Evolutionary conservation across 805 yeast genomes (phyloP).

Genomic region (Millerozyma miso): DNA sequence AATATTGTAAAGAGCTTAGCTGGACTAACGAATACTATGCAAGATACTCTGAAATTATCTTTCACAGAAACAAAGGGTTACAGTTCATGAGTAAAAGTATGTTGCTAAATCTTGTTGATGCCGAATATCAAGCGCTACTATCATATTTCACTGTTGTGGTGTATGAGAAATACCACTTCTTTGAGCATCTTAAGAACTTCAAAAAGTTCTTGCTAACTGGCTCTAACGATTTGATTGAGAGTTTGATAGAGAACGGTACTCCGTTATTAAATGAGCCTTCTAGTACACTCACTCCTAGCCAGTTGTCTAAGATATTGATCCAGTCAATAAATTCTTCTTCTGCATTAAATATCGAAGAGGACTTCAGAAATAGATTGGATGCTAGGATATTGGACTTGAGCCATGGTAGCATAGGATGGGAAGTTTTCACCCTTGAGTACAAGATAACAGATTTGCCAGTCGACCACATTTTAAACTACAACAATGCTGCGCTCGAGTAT

Average conservation of each 20-base stretch:
- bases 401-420: constrained; percentile 78
- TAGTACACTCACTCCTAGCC: constrained; percentile 56
- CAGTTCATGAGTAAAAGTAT: constrained; percentile 29
- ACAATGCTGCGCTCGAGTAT: constrained; percentile 44
- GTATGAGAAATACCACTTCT: constrained; percentile 44
- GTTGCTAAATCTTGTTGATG: constrained; percentile 29
- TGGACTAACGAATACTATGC: constrained; percentile 52
- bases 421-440: constrained; percentile 85
- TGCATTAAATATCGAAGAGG: constrained; percentile 33
- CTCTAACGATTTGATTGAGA: constrained; percentile 77
- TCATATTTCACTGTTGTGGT: constrained; percentile 48
- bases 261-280: constrained; percentile 58
- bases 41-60: constrained; percentile 28
- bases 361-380: constrained; percentile 57
- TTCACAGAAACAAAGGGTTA: constrained; percentile 29
- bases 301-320: constrained; percentile 58
- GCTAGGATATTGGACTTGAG: constrained; percentile 75
- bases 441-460: constrained; percentile 52
- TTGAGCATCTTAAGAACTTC: constrained; percentile 54
- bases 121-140: constrained; percentile 50
- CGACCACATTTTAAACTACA: constrained; percentile 30
- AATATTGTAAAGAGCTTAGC: constrained; percentile 60
- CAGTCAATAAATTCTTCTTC: constrained; percentile 60
- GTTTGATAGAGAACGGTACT: constrained; percentile 53
- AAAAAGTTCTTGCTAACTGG: constrained; percentile 67